Evolutionary conservation across 106 monocot genomes (phyloP).

Genomic region (Gastrodia elata): DNA sequence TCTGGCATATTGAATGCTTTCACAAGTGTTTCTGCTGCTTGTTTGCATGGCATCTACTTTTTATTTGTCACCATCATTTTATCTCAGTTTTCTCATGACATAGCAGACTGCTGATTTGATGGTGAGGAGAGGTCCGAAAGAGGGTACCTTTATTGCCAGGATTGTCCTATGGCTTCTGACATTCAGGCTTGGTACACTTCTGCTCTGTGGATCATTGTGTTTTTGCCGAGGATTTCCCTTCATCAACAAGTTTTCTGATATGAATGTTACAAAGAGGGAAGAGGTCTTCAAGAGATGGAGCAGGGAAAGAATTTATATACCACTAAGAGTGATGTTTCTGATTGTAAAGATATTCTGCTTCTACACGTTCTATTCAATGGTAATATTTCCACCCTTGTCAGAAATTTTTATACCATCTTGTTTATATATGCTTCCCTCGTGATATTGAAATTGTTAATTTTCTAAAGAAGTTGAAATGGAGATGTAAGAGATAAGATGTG

Average conservation of each 20-base stretch:
- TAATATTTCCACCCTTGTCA: slow-evolving; percentile 29
- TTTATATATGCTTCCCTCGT: too few species aligned
- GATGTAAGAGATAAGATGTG: too few species aligned
- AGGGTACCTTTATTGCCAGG: slow-evolving; percentile 33
- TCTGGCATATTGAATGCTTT: too few species aligned
- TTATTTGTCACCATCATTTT: neutral
- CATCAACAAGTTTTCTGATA: slow-evolving; percentile 48
- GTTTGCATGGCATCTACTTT: neutral
- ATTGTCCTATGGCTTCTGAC: slow-evolving; percentile 56
- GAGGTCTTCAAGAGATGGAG: slow-evolving; percentile 56
- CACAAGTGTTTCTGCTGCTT: too few species aligned
- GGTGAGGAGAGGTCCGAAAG: slow-evolving; percentile 28
- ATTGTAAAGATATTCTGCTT: slow-evolving; percentile 45
- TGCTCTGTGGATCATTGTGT: slow-evolving; percentile 55
- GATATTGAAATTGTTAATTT: too few species aligned
- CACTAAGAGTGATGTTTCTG: slow-evolving; percentile 54
- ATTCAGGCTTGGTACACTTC: slow-evolving; percentile 66
- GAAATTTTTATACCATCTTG: too few species aligned
- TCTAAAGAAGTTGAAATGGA: too few species aligned
- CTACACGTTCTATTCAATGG: slow-evolving; percentile 68
- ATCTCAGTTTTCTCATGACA: neutral
- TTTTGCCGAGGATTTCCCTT: slow-evolving; percentile 53
- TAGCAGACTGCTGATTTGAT: slow-evolving; percentile 64
- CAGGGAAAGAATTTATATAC: slow-evolving; percentile 22
- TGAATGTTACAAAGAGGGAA: slow-evolving; percentile 60